Conservation (phyloP, 2,329 filamentous ascomycete genomes). For the Aspergillus cejpii region DNA sequence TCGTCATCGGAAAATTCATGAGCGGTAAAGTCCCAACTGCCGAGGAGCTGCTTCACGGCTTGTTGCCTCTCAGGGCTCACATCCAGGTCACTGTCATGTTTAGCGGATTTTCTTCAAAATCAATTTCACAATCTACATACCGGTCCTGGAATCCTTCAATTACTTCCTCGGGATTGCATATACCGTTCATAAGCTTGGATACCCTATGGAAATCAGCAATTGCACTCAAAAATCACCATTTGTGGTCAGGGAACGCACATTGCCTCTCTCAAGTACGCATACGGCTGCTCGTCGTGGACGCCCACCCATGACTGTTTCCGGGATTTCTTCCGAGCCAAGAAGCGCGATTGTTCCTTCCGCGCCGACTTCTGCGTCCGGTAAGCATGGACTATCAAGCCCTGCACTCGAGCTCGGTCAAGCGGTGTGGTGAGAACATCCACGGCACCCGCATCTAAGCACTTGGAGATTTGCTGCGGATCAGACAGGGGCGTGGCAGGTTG, state of each 20-base stretch:
- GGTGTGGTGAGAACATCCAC: slow-evolving; percentile 79
- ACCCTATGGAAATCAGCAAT: slow-evolving; percentile 45
- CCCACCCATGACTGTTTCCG: slow-evolving; percentile 90
- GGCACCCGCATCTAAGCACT: slow-evolving; percentile 78
- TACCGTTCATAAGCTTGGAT: slow-evolving; percentile 79
- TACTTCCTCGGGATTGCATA: slow-evolving; percentile 64
- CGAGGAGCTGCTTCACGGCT: slow-evolving; percentile 62
- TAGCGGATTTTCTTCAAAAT: slow-evolving; percentile 8
- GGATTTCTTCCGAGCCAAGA: slow-evolving; percentile 64
- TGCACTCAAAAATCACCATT: no score
- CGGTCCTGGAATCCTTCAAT: slow-evolving; percentile 56
- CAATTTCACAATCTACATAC: slow-evolving; percentile 37
- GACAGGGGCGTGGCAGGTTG: slow-evolving; percentile 30
- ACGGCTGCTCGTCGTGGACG: slow-evolving; percentile 75
- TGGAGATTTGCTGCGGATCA: slow-evolving; percentile 54
- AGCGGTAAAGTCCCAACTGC: slow-evolving; percentile 80
- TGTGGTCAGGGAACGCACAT: slow-evolving; percentile 57
- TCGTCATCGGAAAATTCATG: slow-evolving; percentile 88
- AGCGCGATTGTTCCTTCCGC: slow-evolving; percentile 62
- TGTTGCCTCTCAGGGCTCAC: slow-evolving; percentile 60
- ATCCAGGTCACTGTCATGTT: slow-evolving; percentile 51
- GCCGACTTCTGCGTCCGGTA: slow-evolving; percentile 76
- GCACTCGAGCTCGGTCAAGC: slow-evolving; percentile 64
- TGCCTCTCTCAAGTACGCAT: slow-evolving; percentile 80
- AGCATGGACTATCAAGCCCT: slow-evolving; percentile 71